These are phyloP conservation scores for Lophiostoma macrostomum DNA, from an alignment of 495 filamentous ascomycete genomes.

Conservation along the genomic window DNA sequence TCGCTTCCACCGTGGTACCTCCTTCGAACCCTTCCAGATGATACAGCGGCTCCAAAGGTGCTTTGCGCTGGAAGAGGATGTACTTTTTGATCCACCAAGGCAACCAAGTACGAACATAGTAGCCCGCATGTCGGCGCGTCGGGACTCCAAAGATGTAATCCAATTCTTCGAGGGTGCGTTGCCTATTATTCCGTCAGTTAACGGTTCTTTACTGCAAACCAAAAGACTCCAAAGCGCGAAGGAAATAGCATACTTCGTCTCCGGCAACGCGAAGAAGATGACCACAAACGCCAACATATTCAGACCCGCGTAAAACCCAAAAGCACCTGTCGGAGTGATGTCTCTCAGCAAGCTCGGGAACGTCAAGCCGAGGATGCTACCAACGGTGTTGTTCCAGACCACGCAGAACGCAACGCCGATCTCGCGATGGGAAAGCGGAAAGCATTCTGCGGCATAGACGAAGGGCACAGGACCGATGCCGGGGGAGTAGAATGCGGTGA, in stretches of 20 bases:
- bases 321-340: conserved; percentile 6
- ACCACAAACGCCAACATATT: conserved; percentile 5
- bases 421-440: conserved; percentile 15
- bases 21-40: conserved; percentile 7
- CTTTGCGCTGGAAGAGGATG: conserved; percentile 4
- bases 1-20: too few relatives aligned
- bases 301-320: conserved; percentile 17
- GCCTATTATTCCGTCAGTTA: too few relatives aligned
- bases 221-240: too few relatives aligned
- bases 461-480: conserved; percentile 22
- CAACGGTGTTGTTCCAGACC: conserved; percentile 1
- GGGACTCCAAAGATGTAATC: conserved; percentile 29
- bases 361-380: background rate
- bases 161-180: conserved; percentile 29
- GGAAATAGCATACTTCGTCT: conserved; percentile 12
- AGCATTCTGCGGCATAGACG: conserved; percentile 17
- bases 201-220: too few relatives aligned
- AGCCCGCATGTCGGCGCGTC: conserved; percentile 6
- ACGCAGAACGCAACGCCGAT: conserved; percentile 3
- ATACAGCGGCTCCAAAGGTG: conserved; percentile 11
- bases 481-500: conserved; percentile 13
- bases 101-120: conserved; percentile 13
- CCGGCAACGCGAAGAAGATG: conserved; percentile 12
- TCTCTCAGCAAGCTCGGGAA: background rate
- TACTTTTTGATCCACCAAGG: conserved; percentile 22